A percentile compares a stretch with the other conserved stretches of the same genome.
Conservation (phyloP, 2,329 filamentous ascomycete species). For the Aspergillus luchuensis region DNA sequence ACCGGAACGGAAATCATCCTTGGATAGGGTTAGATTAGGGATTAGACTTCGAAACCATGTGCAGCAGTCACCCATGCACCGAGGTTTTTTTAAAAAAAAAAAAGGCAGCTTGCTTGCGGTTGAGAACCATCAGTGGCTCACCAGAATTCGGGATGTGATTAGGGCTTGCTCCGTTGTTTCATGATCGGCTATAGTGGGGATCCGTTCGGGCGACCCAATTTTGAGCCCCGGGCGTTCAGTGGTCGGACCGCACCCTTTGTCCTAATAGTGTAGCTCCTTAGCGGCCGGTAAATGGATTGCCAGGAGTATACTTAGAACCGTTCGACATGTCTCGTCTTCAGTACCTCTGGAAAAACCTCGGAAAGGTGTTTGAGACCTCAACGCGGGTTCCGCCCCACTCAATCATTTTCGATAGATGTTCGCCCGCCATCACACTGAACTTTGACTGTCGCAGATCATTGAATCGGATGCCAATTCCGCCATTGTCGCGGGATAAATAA, state of each 20-base stretch:
- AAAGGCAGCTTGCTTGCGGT: neutral
- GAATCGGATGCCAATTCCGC: neutral
- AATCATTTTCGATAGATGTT: neutral
- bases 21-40: neutral
- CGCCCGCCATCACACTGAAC: neutral
- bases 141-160: neutral
- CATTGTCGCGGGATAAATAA: neutral
- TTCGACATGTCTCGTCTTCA: neutral
- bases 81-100: neutral
- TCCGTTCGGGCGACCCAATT: neutral
- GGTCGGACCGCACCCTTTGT: neutral
- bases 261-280: neutral
- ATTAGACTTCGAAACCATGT: neutral
- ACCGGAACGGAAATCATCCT: neutral
- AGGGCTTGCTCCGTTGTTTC: constrained; percentile 2
- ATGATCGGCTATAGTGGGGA: neutral
- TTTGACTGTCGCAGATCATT: neutral
- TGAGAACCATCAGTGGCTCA: neutral
- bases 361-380: neutral
- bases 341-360: neutral
- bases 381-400: neutral
- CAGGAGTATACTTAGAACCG: neutral
- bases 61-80: neutral
- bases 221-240: neutral
- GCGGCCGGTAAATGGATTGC: neutral